These are phyloP conservation scores for Mimosa pudica DNA, from an alignment of 306 rosid species.

Conservation along the genomic window DNA sequence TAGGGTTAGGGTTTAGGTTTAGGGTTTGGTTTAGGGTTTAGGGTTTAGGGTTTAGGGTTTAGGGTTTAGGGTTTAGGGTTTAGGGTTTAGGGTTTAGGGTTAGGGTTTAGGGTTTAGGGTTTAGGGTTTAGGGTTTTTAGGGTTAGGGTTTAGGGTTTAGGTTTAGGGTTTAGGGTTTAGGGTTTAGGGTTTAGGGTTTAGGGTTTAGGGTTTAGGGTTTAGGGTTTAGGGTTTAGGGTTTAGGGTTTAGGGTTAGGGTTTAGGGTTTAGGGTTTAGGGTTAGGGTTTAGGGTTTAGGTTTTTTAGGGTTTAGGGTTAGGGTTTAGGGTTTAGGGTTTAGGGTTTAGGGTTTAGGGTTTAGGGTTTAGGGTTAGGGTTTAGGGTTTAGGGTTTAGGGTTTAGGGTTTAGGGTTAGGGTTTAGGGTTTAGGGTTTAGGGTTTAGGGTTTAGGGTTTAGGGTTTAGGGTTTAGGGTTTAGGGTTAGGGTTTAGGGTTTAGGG, in stretches of 20 bases:
- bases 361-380: neutral
- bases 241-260: conserved; percentile 2
- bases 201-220: neutral
- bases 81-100: neutral
- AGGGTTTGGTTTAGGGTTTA: neutral
- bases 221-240: neutral
- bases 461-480: too few species aligned
- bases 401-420: too few species aligned
- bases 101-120: neutral
- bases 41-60: neutral
- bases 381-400: too few species aligned
- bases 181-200: neutral
- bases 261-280: neutral
- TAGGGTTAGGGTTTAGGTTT: neutral
- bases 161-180: neutral
- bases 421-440: too few species aligned
- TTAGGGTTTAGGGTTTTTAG: neutral
- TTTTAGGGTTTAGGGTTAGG: neutral
- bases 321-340: neutral
- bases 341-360: neutral
- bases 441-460: too few species aligned
- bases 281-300: conserved; percentile 1
- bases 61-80: neutral
- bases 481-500: too few species aligned
- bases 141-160: neutral